Base-by-base conservation (phyloP, 1,284 basidiomycete species). In the Coniferiporia sulphurascens region DNA sequence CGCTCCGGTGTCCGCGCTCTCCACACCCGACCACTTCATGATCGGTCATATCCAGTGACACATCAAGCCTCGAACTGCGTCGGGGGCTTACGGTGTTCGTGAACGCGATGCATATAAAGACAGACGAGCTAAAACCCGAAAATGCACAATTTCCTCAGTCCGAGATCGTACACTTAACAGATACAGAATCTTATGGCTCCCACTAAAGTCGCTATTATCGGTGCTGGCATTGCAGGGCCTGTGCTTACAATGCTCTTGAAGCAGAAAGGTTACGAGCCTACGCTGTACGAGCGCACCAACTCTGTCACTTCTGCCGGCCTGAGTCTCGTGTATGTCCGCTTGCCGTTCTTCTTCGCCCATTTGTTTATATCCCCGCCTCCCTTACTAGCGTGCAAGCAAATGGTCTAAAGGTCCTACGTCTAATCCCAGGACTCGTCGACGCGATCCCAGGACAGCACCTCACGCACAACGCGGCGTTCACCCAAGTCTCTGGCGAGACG, bases 181-280 rank as follows among this genome's bases (percentile, higher is more conserved):
- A 27, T 5, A 27, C 27, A 27, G 27, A n/a, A n/a, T 27, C 27
- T 27, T 27, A 59, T 59, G 58, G 15, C 52, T 15, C 19, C 55
- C 15, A 67, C 69, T 15, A 74, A 70, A 62, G 71, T 76, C 19
- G 74, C 78, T 60, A 71, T 78, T 61, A 69, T 73, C 15, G 77
- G 77, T 13, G 71, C 68, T n/a, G 78, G 77, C 6, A 74, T 79
- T 41, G 77, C 74, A 6, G 78, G 78, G 13, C 76, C 78, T n/a
- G 70, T 77, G 1, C 72, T 79, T n/a, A 78, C 75, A 2, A 69
- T 75, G 34, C 69, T 77, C 49, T 71, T 80, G 49, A 76, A 77
- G 61, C 63, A 64, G 22, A 73, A 73, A 58, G 77, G 78, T 3
- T 79, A 76, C 62, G 65, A 72, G 1, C 75, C 76, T 0, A 66